Base-by-base conservation (phyloP, 2,329 filamentous ascomycete genomes). In the Ceratocystis colombiana region DNA sequence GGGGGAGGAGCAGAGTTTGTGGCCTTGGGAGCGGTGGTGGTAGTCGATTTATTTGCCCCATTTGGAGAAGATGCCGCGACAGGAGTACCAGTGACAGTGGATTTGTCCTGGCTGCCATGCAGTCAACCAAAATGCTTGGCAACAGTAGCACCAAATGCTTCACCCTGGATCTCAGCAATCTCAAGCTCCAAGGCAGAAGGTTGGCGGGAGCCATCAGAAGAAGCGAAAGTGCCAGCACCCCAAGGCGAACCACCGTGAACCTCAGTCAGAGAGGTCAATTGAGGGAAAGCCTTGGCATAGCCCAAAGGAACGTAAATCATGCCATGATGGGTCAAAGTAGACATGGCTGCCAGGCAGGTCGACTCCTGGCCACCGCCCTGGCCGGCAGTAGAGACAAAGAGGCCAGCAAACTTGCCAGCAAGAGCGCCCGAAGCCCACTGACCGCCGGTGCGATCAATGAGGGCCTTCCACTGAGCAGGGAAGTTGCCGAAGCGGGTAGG, bases 401-500 rank as follows among this genome's bases (percentile, higher is more conserved):
- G 70, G 73, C 93, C 93, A 65, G 88, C 93, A 73, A 90, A 87
- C 82, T 97, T 97, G 79, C 92, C 92, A 78, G 81, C 85, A 81
- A 83, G 92, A 71, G 80, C 85, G 69, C 93, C 93, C 15, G 78
- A 76, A 69, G 82, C 78, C 94, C 94, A 97, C 77, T 94, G 88
- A 71, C 83, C 81, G 73, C 93, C 93, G 28, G 90, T 92, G 78
- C 84, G 83, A 81, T 99, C 94, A 89, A 91, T 95, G 82, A 91
- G 93, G 53, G 85, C 74, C 82, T 94, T 96, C 89, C 89, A 96
- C 79, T 99, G 94, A 20, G 88, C 89, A 62, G 93, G 92, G 83
- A 96, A 96, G 85, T 95, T 97, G 72, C 94, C 94, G 79, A 90
- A 99, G 71, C 94, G 85, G 64, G 94, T 99, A 68, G 94, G 94